Evolutionary conservation across 805 yeast species (phyloP), one percentile per base, ranked within the genome.

Genomic region (Ogataea sp.): DNA sequence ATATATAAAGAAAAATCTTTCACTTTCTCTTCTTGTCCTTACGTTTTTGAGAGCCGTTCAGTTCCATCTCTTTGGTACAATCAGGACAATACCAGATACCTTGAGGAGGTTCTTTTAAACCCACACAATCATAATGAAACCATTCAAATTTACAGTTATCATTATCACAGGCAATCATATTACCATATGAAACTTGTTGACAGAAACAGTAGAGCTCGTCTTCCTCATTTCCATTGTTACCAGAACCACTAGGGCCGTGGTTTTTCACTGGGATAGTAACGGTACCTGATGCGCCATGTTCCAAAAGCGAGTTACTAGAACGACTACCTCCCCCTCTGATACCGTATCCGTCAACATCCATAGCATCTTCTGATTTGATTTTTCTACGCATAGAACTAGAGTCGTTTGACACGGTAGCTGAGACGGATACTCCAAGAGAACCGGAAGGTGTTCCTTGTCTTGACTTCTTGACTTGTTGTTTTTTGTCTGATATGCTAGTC

Each of bases 41-140:
- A 41, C 46, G 45, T 39, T 50, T 54, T 39, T 50, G 53, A 20
- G 38, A 44, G 14, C 45, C 43, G 9, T 44, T 53, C 20, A 50
- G 39, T 33, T 50, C 53, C 50, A 55, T 42, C 30, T 55, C 54
- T 39, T 58, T 62, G 16, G 64, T 60, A 68, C 97, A 89, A 45
- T 84, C 90, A 0, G 97, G 90, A 66, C 98, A 93, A 58, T 80
- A 90, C 98, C 98, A 93, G 36, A 83, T 82, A 14, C 96, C 97
- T 52, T 79, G 78, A 4, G 98, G 98, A 9, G 96, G 96, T 43
- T 85, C 89, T 26, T 82, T 85, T 46, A 93, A 70, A 1, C 96
- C 96, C 32, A 93, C 97, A 68, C 98, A 75, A 40, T 68, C 67
- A 68, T 78, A 75, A 53, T 75, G 81, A 53, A 75, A 75, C 81